These are phyloP conservation scores for Suhomyces choctaworum DNA, from an alignment of 1,139 yeast genomes.

Conservation along the genomic window DNA sequence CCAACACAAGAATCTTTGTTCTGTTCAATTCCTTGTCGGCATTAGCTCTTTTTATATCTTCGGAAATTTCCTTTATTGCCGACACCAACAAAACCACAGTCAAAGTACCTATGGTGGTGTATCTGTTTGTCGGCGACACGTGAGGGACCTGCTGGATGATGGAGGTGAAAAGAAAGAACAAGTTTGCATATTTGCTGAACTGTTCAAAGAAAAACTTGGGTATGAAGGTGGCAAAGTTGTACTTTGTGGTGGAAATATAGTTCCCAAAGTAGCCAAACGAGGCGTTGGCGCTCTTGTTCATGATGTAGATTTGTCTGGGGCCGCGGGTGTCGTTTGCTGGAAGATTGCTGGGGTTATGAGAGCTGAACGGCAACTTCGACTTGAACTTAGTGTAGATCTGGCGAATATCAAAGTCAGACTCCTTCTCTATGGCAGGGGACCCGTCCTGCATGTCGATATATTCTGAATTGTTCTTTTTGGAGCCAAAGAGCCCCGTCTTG, in stretches of 20 bases:
- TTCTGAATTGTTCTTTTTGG: conserved; percentile 12
- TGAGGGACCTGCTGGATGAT: conserved; percentile 95
- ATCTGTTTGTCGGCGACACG: conserved; percentile 94
- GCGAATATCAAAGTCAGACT: conserved; percentile 57
- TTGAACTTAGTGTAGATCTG: conserved; percentile 49
- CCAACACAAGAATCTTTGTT: conserved; percentile 72
- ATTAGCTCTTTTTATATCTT: conserved; percentile 82
- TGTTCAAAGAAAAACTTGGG: conserved; percentile 96
- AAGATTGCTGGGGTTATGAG: conserved; percentile 11
- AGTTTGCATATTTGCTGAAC: conserved; percentile 93
- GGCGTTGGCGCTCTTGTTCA: conserved; percentile 57
- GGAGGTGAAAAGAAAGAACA: conserved; percentile 91
- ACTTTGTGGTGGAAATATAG: conserved; percentile 95
- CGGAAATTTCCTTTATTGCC: conserved; percentile 87
- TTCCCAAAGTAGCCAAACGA: conserved; percentile 69
- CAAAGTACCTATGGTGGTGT: conserved; percentile 91
- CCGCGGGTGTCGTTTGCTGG: conserved; percentile 16
- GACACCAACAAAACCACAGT: conserved; percentile 83
- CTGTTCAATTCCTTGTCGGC: conserved; percentile 90
- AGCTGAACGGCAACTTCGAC: conserved; percentile 32
- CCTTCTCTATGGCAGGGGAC: conserved; percentile 11
- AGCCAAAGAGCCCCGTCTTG: conserved; percentile 19
- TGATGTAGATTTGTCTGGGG: conserved; percentile 72
- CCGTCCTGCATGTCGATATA: conserved; percentile 18
- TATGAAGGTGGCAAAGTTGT: conserved; percentile 86